A percentile compares a stretch with the other conserved stretches of the same genome.
Evolutionary conservation across 768 basidiomycete species (phyloP).

Genomic region (Panus rudis): DNA sequence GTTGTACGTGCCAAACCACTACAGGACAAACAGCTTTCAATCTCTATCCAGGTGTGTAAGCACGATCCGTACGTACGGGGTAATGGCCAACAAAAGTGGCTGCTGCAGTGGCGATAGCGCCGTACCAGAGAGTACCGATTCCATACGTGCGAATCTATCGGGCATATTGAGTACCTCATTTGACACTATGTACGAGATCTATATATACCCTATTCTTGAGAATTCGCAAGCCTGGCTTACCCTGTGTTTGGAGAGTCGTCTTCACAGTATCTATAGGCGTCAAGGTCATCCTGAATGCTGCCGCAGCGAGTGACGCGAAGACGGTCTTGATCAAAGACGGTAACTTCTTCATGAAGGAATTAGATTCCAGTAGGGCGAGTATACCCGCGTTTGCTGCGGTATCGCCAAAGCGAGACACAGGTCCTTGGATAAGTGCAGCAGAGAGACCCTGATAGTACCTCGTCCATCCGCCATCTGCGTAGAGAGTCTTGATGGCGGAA

Average conservation of each 20-base stretch:
- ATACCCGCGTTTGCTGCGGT: constrained; percentile 94
- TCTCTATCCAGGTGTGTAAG: background rate
- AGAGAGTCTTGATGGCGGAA: constrained; percentile 58
- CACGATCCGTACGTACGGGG: constrained; percentile 43
- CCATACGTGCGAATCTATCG: constrained; percentile 72
- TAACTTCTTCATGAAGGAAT: constrained; percentile 59
- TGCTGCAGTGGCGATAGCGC: constrained; percentile 85
- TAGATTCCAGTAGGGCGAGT: constrained; percentile 73
- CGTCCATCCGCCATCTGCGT: constrained; percentile 69
- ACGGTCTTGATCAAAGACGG: constrained; percentile 66
- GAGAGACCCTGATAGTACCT: constrained; percentile 85
- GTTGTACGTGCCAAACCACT: constrained; percentile 89
- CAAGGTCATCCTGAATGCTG: constrained; percentile 82
- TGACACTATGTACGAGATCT: constrained; percentile 9
- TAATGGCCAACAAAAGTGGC: constrained; percentile 94
- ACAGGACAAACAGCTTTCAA: constrained; percentile 1
- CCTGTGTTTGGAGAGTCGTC: constrained; percentile 93
- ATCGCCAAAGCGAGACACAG: constrained; percentile 84
- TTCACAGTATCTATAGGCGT: constrained; percentile 93
- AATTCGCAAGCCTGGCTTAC: constrained; percentile 58
- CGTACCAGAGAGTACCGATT: constrained; percentile 78
- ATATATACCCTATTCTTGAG: constrained; percentile 51
- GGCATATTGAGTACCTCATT: background rate
- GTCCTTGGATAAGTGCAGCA: constrained; percentile 84
- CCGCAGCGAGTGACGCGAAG: constrained; percentile 74